Base-by-base conservation (phyloP, 116 monocot species). In the Dioscorea cayenensis region DNA sequence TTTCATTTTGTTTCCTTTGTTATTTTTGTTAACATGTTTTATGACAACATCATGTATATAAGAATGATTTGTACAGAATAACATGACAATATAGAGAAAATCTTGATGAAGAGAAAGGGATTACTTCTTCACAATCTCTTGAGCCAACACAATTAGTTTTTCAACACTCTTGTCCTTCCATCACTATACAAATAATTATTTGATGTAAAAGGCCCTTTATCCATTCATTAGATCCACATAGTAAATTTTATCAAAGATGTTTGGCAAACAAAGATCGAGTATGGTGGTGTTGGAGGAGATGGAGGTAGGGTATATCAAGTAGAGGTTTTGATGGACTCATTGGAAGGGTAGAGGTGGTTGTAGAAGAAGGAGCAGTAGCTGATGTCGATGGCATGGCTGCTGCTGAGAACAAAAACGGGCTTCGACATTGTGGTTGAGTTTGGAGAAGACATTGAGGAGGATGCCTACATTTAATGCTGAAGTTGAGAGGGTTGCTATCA, bases 231-330 rank as follows among this genome's bases (percentile, higher is more conserved):
- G 69, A 63, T 87, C 74, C 28, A 80, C 72, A 66, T 80, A 87
- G 72, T 87, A 87, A 83, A 68, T 83, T 80, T 87, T 87, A 71
- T 86, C 80, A 65, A 86, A 86, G 2, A 25, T 29, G 52, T 82
- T 71, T 20, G 86, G 86, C 49, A 71, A 51, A 20, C 79, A 48
- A 25, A 86, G 51, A 59, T 87, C 83, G 7, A 71, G 28, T 10
- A 75, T 65, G 8, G 80, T 83, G 67, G 77, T 69, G 76, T 77
- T 78, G 38, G 19, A 9, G 37, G 79, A 23, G 75, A 59, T 55
- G 48, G 25, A 5, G 20, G 59, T 9, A 1, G 83, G 86, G 66
- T 83, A 87, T 21, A 67, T 83, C 7, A 2, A 18, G 32, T 75
- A 51, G 71, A 87, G 86, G 67, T 20, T 69, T 21, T 63, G 60